Base-by-base conservation (phyloP, 2,329 filamentous ascomycete species). In the Metarhizium humberi region DNA sequence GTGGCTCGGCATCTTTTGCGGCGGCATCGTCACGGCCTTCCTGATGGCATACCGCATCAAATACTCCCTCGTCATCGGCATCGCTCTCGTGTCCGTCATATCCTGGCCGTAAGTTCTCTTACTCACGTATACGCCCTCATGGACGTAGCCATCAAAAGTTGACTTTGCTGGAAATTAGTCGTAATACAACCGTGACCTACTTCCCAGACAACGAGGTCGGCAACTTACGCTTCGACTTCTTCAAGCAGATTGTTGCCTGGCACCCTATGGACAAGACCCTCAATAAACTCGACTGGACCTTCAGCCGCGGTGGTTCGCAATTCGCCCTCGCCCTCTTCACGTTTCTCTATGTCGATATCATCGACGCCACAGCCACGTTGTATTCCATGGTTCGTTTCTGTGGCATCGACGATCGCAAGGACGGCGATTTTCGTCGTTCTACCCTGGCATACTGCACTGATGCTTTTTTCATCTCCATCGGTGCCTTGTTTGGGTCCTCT, bases 1-100 rank as follows among this genome's bases (percentile, higher is more conserved):
- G 78, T 96, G 91, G 91, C 81, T 95, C 54, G 91, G 88, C 11
- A 86, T 95, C 60, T 85, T 90, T 66, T 83, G 86, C 54, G 89
- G 91, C 14, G 89, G 90, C 38, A 76, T 95, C 49, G 69, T 95
- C 42, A 92, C 90, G 0, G 84, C 87, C 5, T 80, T 92, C 60
- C 81, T 95, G 70, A 90, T 90, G 87, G 80, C 86, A 18, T 91
- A 86, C 67, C 81, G 85, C 43, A 77, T 90, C 71, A 90, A 89
- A 66, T 85, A 86, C 54, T 85, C 87, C 50, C 87, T 91, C 58
- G 81, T 90, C 54, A 80, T 87, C 29, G 87, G 87, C 2, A 90
- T 91, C 54, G 73, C 81, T 10, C 72, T 90, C 6, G 86, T 90
- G 4, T 88, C 86, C 4, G 78, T 90, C 59, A 74, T 89, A 51